Percentiles rank a stretch among this genome's conserved stretches.
Conservation (phyloP, 148 eudicot species). For the Beta vulgaris region DNA sequence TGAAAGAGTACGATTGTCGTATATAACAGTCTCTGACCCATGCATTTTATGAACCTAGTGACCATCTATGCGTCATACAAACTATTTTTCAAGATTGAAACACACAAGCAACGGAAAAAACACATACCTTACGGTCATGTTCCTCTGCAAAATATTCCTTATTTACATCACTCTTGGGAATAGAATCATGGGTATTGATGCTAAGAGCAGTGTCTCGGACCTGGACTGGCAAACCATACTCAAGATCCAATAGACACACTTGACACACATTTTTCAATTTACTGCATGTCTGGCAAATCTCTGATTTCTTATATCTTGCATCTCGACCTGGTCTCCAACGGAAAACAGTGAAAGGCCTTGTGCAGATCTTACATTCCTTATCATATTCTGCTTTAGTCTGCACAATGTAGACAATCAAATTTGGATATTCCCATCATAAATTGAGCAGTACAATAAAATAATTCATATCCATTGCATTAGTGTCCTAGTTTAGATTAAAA, state of each 20-base stretch:
- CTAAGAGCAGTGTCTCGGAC: slow-evolving; percentile 93
- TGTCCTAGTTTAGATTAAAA: neutral
- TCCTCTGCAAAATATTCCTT: slow-evolving; percentile 95
- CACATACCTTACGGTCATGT: slow-evolving; percentile 90
- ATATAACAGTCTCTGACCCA: too few relatives aligned
- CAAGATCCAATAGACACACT: slow-evolving; percentile 97
- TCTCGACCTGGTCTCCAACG: slow-evolving; percentile 99
- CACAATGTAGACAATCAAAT: slow-evolving; percentile 7
- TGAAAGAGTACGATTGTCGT: neutral
- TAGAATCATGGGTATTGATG: slow-evolving; percentile 83
- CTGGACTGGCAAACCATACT: slow-evolving; percentile 94
- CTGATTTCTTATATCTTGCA: slow-evolving; percentile 86
- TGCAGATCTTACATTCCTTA: slow-evolving; percentile 96
- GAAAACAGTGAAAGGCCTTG: slow-evolving; percentile 91
- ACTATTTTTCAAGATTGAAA: too few relatives aligned
- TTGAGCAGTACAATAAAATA: too few relatives aligned
- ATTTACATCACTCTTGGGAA: slow-evolving; percentile 97
- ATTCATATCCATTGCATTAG: neutral
- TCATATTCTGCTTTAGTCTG: slow-evolving; percentile 87
- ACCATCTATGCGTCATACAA: neutral
- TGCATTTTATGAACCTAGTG: too few relatives aligned
- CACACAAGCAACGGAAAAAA: too few relatives aligned
- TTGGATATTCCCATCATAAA: too few relatives aligned
- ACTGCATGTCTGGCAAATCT: slow-evolving; percentile 94
- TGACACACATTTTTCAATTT: slow-evolving; percentile 94